phyloP scores from a whole-genome alignment of 2,329 filamentous ascomycete species.

The Fusarium vanettenii region DNA sequence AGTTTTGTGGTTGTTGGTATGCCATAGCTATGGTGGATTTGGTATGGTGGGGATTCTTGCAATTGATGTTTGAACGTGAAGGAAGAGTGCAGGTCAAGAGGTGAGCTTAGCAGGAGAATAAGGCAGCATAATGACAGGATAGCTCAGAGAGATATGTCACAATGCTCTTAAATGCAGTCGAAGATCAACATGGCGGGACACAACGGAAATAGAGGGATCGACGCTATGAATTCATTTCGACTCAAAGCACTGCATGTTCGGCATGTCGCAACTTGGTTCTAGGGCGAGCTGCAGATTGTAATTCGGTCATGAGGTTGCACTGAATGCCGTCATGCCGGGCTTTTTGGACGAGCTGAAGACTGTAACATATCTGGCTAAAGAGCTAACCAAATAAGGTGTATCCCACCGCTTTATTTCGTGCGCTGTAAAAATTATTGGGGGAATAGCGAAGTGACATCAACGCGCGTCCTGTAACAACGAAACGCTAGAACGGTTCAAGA shows the following conservation, averaged over 20 bases:
- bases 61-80: not conserved
- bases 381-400: not conserved
- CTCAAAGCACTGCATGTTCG: not conserved
- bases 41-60: too few species aligned
- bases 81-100: not conserved
- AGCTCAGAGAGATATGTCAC: not conserved
- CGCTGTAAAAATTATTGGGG: not conserved
- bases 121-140: not conserved
- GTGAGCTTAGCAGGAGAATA: not conserved
- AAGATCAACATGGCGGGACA: not conserved
- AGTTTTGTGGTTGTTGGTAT: not conserved
- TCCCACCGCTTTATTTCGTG: not conserved
- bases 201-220: not conserved
- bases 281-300: not conserved
- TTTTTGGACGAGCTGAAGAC: not conserved
- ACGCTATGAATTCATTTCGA: not conserved
- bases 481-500: not conserved
- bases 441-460: not conserved
- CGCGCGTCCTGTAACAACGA: not conserved
- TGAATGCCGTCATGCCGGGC: not conserved
- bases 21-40: not conserved
- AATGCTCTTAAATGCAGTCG: not conserved
- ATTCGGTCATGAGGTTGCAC: not conserved
- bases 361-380: not conserved
- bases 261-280: not conserved